Percentiles rank a stretch among this genome's conserved stretches.
phyloP scores from a whole-genome alignment of 208 protist species.

The Leishmania martiniquensis region DNA sequence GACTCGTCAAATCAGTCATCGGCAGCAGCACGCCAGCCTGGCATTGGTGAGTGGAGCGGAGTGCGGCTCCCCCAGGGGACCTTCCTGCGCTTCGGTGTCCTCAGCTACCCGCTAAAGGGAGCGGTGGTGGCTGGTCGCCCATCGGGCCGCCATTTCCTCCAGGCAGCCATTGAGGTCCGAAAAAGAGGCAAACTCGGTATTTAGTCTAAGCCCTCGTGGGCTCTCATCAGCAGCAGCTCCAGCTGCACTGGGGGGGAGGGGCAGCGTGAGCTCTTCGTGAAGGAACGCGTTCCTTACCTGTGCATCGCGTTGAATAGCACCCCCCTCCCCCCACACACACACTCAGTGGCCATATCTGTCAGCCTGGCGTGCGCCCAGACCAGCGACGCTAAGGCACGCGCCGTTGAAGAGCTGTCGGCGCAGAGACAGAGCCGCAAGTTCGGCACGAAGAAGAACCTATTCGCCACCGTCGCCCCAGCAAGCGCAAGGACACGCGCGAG shows the following conservation, averaged over 20 bases:
- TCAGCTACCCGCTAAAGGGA: not conserved
- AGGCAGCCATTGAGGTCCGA: constrained; percentile 8
- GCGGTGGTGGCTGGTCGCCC: not conserved
- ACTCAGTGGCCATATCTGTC: not conserved
- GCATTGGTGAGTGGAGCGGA: not conserved
- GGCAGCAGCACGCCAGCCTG: constrained; percentile 1
- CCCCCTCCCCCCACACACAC: no score
- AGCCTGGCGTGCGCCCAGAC: not conserved
- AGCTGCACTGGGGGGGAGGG: not conserved
- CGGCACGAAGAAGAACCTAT: not conserved
- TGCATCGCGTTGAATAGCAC: not conserved
- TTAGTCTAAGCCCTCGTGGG: constrained; percentile 17
- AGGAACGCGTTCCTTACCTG: not conserved
- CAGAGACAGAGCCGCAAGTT: not conserved
- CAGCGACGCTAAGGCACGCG: not conserved
- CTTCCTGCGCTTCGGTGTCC: constrained; percentile 7
- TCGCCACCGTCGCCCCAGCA: not conserved
- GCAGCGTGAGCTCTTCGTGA: not conserved
- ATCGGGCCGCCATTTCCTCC: not conserved
- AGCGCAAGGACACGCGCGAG: not conserved
- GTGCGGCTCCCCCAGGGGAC: not conserved
- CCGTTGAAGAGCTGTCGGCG: not conserved
- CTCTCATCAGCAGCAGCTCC: constrained; percentile 10
- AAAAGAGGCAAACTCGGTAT: constrained; percentile 2
- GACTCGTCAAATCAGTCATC: not conserved